Conservation (phyloP, 306 rosid genomes). For the Gillenia trifoliata region DNA sequence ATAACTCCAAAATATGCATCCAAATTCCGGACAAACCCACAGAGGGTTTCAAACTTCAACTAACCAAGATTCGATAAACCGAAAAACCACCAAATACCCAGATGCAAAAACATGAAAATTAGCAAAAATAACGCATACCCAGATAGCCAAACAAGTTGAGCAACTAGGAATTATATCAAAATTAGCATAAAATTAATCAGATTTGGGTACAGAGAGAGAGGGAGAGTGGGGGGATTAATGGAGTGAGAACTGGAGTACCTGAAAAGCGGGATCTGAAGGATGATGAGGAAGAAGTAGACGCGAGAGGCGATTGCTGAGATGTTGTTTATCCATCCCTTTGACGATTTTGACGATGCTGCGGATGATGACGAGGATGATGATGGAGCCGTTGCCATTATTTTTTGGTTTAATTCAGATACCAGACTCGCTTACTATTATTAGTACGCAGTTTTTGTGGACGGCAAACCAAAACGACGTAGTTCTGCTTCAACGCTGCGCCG, state of each 20-base stretch:
- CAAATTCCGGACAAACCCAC: background rate
- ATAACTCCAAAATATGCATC: background rate
- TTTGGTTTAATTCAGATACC: background rate
- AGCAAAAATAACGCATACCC: background rate
- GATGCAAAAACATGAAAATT: background rate
- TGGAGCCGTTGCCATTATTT: slow-evolving; percentile 46
- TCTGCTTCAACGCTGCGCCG: background rate
- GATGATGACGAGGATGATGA: slow-evolving; percentile 10
- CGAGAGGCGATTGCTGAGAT: slow-evolving; percentile 50
- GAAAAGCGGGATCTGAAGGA: slow-evolving; percentile 94
- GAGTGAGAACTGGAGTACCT: slow-evolving; percentile 36
- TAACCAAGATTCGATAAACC: background rate
- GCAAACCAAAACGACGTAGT: background rate
- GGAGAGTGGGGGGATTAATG: background rate
- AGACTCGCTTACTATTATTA: too few relatives aligned
- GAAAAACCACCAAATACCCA: background rate
- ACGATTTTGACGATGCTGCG: slow-evolving; percentile 34
- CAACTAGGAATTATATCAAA: background rate
- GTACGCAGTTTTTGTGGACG: background rate
- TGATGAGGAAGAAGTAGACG: slow-evolving; percentile 66
- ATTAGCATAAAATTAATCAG: background rate
- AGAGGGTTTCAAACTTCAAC: background rate
- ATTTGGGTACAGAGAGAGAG: background rate
- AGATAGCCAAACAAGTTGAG: background rate
- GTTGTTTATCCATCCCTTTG: slow-evolving; percentile 49